Conservation (phyloP, 768 basidiomycete species). For the Tulasnella sp. region DNA sequence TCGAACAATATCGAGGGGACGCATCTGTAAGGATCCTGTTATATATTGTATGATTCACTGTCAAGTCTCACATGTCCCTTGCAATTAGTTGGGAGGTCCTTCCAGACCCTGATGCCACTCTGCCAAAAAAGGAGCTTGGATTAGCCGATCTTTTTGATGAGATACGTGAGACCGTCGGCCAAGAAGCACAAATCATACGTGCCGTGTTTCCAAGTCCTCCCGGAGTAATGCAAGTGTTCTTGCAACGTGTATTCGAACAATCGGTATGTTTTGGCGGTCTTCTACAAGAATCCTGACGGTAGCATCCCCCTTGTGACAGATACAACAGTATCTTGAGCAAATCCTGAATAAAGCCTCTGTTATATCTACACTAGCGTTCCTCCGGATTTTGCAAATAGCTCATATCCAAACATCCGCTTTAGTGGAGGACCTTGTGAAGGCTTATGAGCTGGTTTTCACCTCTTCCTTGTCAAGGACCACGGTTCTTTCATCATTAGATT, state of each 20-base stretch:
- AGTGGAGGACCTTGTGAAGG: constrained; percentile 85
- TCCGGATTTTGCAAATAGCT: constrained; percentile 79
- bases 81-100: constrained; percentile 60
- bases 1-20: constrained; percentile 41
- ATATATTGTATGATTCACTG: not conserved
- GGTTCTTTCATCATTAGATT: not conserved
- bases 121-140: constrained; percentile 71
- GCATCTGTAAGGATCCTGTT: constrained; percentile 34
- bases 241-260: constrained; percentile 95
- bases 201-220: constrained; percentile 96
- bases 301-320: constrained; percentile 35
- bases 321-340: constrained; percentile 91
- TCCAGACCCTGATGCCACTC: constrained; percentile 60
- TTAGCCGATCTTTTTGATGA: constrained; percentile 69
- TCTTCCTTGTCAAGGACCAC: not conserved
- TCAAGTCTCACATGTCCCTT: constrained; percentile 9
- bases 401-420: constrained; percentile 65
- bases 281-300: not conserved
- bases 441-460: constrained; percentile 51
- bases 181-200: constrained; percentile 95
- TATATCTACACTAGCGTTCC: constrained; percentile 78
- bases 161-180: constrained; percentile 81
- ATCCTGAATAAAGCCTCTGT: constrained; percentile 61
- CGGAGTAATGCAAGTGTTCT: constrained; percentile 93
- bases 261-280: constrained; percentile 43